Base-by-base conservation (phyloP, 805 yeast species). In the Candida maesae region DNA sequence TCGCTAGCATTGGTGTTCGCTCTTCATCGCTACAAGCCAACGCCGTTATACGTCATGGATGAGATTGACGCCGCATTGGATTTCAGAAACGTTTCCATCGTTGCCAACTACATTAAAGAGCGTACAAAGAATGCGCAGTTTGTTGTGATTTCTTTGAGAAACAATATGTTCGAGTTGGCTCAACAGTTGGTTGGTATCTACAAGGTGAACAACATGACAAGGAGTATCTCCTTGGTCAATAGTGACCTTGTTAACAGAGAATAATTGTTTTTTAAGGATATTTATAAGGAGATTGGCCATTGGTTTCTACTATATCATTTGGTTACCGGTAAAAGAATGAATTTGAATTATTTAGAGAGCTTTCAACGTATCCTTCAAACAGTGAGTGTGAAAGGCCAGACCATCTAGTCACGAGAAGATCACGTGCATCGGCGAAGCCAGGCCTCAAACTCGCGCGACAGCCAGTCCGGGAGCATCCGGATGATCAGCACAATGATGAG, bases 61-160 rank as follows among this genome's bases (percentile, higher is more conserved):
- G 99, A 93, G 66, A 93, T 93, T 52, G 99, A 93, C 67, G 99
- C 99, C 1, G 99, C 99, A 2, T 73, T 93, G 50, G 99, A 93
- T 67, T 93, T 93, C 66, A 72, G 97, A 60, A 93, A 93, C 55
- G 99, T 93, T 25, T 88, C 96, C 11, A 93, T 93, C 65, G 96
- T 93, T 37, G 99, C 99, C 4, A 91, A 90, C 56, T 95, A 93
- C 60, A 93, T 93, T 60, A 90, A 89, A 58, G 96, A 90, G 55
- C 73, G 97, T 38, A 95, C 99, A 3, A 86, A 85, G 64, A 88
- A 91, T 63, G 99, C 97, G 1, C 99, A 93, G 61, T 93, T 93
- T 54, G 79, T 93, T 57, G 99, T 93, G 25, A 93, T 93, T 33
- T 91, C 98, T 0, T 72, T 93, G 54, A 76, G 99, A 64, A 91